Percentiles rank a stretch among this genome's conserved stretches.
Evolutionary conservation across 192 early-diverging fungal genomes (phyloP).

Genomic region (Martensiomyces pterosporus): DNA sequence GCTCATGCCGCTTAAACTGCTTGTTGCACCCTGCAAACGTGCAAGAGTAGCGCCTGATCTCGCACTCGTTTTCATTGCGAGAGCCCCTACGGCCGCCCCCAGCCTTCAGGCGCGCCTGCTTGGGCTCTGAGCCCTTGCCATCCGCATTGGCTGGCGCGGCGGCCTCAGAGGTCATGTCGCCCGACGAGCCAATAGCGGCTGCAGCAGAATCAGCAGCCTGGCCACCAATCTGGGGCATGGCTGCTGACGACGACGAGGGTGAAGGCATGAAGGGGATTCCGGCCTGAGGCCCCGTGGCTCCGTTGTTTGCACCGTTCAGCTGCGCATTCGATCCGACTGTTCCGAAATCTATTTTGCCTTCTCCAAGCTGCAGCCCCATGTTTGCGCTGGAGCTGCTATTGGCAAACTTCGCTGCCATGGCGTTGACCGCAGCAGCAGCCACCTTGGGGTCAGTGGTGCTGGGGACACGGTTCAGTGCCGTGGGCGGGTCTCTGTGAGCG

Average conservation of each 20-base stretch:
- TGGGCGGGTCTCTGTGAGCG: conserved; percentile 38
- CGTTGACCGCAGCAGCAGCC: conserved; percentile 43
- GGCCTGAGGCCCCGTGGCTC: not conserved
- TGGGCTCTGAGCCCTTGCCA: not conserved
- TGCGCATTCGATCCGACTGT: too few relatives aligned
- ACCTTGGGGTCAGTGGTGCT: conserved; percentile 42
- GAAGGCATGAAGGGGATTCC: not conserved
- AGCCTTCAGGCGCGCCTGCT: too few relatives aligned
- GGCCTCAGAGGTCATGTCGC: not conserved
- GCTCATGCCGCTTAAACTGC: conserved; percentile 70
- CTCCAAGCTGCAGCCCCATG: not conserved
- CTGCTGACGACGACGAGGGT: not conserved
- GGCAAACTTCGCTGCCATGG: conserved; percentile 20
- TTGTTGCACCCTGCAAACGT: conserved; percentile 55
- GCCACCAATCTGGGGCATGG: not conserved
- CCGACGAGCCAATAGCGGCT: not conserved
- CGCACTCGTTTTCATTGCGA: conserved; percentile 11
- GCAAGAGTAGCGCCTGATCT: conserved; percentile 33
- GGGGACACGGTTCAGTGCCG: conserved; percentile 36
- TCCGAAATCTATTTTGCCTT: too few relatives aligned
- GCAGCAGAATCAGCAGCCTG: not conserved
- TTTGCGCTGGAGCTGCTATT: conserved; percentile 1
- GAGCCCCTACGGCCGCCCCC: not conserved
- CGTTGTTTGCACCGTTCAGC: too few relatives aligned
- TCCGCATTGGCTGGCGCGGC: not conserved